Evolutionary conservation across 2,329 filamentous ascomycete genomes (phyloP).

Genomic region (Cladophialophora carrionii): DNA sequence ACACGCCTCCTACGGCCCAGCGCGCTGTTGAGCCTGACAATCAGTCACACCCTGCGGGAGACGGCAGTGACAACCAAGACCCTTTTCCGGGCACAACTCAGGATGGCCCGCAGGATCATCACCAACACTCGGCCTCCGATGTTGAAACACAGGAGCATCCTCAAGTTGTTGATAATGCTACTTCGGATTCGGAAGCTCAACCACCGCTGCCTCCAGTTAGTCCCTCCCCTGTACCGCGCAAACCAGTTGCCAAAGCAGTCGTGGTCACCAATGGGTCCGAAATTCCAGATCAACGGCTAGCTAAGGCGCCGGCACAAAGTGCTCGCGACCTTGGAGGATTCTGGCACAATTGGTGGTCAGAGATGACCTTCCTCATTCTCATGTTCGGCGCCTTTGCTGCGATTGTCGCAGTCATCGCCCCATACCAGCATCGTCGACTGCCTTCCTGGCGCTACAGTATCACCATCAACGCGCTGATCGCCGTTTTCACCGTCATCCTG

Average conservation of each 20-base stretch:
- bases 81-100: background rate
- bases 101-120: background rate
- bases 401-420: conserved; percentile 12
- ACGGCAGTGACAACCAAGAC: background rate
- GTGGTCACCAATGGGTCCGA: background rate
- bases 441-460: conserved; percentile 16
- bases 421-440: conserved; percentile 7
- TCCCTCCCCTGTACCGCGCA: background rate
- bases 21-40: background rate
- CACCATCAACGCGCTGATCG: conserved; percentile 16
- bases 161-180: background rate
- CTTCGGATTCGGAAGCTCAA: background rate
- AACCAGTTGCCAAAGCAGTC: background rate
- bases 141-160: background rate
- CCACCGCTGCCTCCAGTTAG: background rate
- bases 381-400: conserved; percentile 8
- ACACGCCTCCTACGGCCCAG: background rate
- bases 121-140: background rate
- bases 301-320: background rate
- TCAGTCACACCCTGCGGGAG: background rate
- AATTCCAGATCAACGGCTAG: background rate
- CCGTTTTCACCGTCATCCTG: conserved; percentile 12
- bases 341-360: background rate
- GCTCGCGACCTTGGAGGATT: background rate
- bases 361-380: conserved; percentile 4